Evolutionary conservation across 805 yeast species (phyloP).

Genomic region (Candida dendrica): DNA sequence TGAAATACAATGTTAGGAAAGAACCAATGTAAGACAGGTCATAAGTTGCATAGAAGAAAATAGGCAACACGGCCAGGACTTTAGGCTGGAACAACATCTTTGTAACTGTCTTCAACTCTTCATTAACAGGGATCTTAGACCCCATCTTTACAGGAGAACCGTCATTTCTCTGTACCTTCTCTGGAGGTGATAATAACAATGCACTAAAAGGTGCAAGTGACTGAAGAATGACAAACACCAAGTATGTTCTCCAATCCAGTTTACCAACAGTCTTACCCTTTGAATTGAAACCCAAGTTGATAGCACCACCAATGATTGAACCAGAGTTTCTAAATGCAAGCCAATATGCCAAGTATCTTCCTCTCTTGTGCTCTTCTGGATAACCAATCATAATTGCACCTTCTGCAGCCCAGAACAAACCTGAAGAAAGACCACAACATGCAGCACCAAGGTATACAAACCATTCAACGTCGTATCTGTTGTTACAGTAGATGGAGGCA

Average conservation of each 20-base stretch:
- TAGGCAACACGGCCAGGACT: conserved; percentile 8
- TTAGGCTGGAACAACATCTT: conserved; percentile 9
- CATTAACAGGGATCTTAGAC: not conserved
- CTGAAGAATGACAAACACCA: conserved; percentile 11
- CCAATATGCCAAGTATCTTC: conserved; percentile 14
- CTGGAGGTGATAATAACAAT: conserved; percentile 11
- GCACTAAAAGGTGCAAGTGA: conserved; percentile 11
- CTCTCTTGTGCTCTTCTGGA: conserved; percentile 13
- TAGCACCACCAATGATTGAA: conserved; percentile 15
- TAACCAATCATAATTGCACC: conserved; percentile 15
- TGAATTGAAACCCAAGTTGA: conserved; percentile 11
- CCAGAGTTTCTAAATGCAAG: conserved; percentile 11
- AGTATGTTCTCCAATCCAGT: conserved; percentile 4
- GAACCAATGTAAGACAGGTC: conserved; percentile 10
- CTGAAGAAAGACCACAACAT: conserved; percentile 16
- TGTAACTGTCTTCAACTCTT: conserved; percentile 2
- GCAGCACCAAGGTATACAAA: conserved; percentile 18
- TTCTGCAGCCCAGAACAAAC: conserved; percentile 17
- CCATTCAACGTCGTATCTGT: no score
- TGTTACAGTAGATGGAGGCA: no score
- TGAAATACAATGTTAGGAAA: conserved; percentile 13
- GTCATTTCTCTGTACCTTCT: conserved; percentile 2
- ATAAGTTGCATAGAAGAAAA: conserved; percentile 11
- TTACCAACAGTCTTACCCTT: conserved; percentile 5
- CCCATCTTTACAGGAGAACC: no score